Conservation (phyloP, 1,284 basidiomycete genomes). For the Cryptococcus depauperatus region DNA sequence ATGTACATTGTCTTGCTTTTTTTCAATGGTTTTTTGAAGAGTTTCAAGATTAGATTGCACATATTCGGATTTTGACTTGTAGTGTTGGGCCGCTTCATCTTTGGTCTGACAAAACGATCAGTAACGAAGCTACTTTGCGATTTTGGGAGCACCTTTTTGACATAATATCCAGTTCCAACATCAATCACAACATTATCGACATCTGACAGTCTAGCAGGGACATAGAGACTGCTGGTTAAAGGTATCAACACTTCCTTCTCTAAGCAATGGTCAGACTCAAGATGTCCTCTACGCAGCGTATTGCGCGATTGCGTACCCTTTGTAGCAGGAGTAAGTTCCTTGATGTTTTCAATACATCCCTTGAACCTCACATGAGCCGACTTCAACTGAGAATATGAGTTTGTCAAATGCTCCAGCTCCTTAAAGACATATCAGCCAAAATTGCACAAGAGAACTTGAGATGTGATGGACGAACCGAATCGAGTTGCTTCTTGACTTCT, state of each 20-base stretch:
- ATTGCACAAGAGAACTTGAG: not conserved
- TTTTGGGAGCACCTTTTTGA: conserved; percentile 65
- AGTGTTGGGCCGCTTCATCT: conserved; percentile 67
- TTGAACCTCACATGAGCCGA: conserved; percentile 89
- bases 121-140: not conserved
- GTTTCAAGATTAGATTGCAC: conserved; percentile 70
- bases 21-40: conserved; percentile 73
- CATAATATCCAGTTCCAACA: conserved; percentile 92
- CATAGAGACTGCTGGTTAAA: conserved; percentile 87
- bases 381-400: conserved; percentile 86
- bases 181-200: conserved; percentile 85
- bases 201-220: conserved; percentile 81
- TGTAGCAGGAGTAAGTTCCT: conserved; percentile 67
- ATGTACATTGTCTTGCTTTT: conserved; percentile 80
- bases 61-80: conserved; percentile 65
- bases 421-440: conserved; percentile 39
- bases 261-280: conserved; percentile 39
- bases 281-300: too few relatives aligned
- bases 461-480: conserved; percentile 55
- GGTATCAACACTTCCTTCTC: conserved; percentile 85
- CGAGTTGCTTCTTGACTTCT: conserved; percentile 78
- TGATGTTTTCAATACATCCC: conserved; percentile 69
- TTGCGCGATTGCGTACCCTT: too few relatives aligned
- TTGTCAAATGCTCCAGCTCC: conserved; percentile 87
- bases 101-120: conserved; percentile 54